phyloP scores from a whole-genome alignment of 768 basidiomycete species.

The Trametes elegans region DNA sequence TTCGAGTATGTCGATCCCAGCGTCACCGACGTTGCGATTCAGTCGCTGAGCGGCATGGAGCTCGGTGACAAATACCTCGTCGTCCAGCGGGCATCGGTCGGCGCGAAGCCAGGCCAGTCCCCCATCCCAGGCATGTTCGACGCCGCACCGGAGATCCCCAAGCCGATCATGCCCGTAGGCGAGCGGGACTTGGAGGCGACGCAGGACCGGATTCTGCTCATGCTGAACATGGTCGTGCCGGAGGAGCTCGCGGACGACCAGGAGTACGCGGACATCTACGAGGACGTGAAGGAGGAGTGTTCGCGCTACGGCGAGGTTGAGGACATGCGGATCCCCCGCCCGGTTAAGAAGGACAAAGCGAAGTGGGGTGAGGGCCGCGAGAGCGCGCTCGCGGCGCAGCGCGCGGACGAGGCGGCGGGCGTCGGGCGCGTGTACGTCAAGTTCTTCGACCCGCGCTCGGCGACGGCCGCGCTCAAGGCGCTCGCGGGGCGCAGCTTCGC shows the following conservation, averaged over 20 bases:
- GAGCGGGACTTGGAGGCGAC: constrained; percentile 53
- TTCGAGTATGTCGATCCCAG: constrained; percentile 92
- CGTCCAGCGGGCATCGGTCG: constrained; percentile 95
- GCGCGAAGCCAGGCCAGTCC: constrained; percentile 75
- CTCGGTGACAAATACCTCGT: constrained; percentile 94
- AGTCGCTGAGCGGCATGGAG: constrained; percentile 96
- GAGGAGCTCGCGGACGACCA: constrained; percentile 89
- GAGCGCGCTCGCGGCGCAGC: constrained; percentile 62
- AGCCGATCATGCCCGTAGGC: constrained; percentile 85
- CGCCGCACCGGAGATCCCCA: constrained; percentile 78
- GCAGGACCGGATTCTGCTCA: constrained; percentile 79
- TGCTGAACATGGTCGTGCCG: constrained; percentile 97
- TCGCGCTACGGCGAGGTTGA: constrained; percentile 76
- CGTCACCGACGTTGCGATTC: constrained; percentile 94
- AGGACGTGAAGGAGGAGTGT: constrained; percentile 93
- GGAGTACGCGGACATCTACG: constrained; percentile 92
- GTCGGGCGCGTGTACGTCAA: constrained; percentile 97
- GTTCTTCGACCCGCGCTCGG: constrained; percentile 61
- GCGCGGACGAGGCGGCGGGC: constrained; percentile 84
- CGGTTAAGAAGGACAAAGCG: constrained; percentile 80
- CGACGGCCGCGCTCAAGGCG: constrained; percentile 72
- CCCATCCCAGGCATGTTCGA: constrained; percentile 68
- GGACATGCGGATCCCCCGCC: constrained; percentile 86
- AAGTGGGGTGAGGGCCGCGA: constrained; percentile 73
- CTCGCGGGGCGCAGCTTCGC: constrained; percentile 90